phyloP scores from a whole-genome alignment of 139 green algal genomes.

The Monoraphidium neglectum region DNA sequence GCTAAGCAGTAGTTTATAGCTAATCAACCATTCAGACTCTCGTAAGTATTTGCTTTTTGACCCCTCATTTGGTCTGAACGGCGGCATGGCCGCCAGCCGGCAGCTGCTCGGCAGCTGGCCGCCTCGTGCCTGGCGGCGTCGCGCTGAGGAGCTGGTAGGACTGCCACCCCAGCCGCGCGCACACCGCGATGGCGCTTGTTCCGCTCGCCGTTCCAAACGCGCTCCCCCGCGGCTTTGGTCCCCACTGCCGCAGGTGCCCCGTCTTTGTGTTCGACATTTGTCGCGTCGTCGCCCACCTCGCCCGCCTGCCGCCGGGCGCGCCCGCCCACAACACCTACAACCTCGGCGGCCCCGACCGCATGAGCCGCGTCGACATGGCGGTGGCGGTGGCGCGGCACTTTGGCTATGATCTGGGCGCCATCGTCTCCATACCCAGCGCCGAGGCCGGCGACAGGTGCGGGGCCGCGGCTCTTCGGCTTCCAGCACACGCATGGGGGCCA shows the following conservation, averaged over 20 bases:
- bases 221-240: neutral
- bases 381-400: constrained; percentile 35
- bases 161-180: neutral
- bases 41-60: neutral
- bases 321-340: constrained; percentile 53
- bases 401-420: constrained; percentile 28
- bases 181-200: neutral
- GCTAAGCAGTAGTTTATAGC: neutral
- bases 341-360: constrained; percentile 64
- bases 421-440: constrained; percentile 26
- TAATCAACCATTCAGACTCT: neutral
- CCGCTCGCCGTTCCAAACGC: neutral
- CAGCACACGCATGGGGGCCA: neutral
- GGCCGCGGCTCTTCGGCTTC: neutral
- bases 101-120: too few species aligned
- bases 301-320: neutral
- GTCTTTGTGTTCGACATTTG: constrained; percentile 49
- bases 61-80: neutral
- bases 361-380: constrained; percentile 76
- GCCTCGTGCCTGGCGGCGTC: too few species aligned
- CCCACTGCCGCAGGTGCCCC: constrained; percentile 26
- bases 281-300: constrained; percentile 6
- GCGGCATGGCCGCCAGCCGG: neutral
- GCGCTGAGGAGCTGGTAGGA: neutral
- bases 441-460: constrained; percentile 34